A percentile compares a stretch with the other conserved stretches of the same genome.
These are phyloP conservation scores for Steccherinum ochraceum DNA, from an alignment of 768 basidiomycete species.

Conservation along the genomic window DNA sequence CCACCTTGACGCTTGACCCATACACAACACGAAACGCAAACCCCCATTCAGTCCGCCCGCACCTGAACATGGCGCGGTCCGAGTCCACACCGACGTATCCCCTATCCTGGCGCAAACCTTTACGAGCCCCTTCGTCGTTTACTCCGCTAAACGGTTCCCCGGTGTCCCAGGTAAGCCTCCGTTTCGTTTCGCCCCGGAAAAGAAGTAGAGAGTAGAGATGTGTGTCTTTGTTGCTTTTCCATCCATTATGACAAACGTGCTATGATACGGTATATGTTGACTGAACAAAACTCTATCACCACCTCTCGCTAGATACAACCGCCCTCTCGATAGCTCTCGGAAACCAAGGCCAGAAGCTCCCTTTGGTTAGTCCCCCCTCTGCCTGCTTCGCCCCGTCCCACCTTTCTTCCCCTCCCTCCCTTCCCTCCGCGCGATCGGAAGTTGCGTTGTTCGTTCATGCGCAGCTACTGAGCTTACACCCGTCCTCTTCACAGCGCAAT, in stretches of 20 bases:
- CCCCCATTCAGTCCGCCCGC: slow-evolving; percentile 54
- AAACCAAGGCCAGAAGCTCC: slow-evolving; percentile 86
- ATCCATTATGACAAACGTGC: slow-evolving; percentile 7
- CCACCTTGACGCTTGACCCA: not conserved
- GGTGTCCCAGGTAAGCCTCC: slow-evolving; percentile 76
- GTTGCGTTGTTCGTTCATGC: too few species aligned
- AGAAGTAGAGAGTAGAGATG: slow-evolving; percentile 3
- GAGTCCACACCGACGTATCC: slow-evolving; percentile 62
- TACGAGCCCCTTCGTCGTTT: slow-evolving; percentile 81
- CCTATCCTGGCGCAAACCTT: slow-evolving; percentile 81
- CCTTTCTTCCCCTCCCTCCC: slow-evolving; percentile 17
- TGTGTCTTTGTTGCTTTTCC: too few species aligned
- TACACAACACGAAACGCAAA: not conserved
- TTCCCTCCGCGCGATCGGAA: slow-evolving; percentile 7
- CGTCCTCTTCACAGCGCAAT: slow-evolving; percentile 51
- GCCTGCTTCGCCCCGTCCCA: slow-evolving; percentile 13
- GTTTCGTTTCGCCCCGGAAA: slow-evolving; percentile 13
- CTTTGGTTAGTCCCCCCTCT: slow-evolving; percentile 51
- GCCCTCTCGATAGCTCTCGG: slow-evolving; percentile 84
- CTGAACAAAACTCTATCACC: not conserved
- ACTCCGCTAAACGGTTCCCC: slow-evolving; percentile 90
- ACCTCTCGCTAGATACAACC: slow-evolving; percentile 58
- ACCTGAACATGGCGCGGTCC: slow-evolving; percentile 59
- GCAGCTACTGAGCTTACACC: slow-evolving; percentile 12
- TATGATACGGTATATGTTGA: not conserved